Base-by-base conservation (phyloP, 306 rosid genomes). In the Oemleria cerasiformis region DNA sequence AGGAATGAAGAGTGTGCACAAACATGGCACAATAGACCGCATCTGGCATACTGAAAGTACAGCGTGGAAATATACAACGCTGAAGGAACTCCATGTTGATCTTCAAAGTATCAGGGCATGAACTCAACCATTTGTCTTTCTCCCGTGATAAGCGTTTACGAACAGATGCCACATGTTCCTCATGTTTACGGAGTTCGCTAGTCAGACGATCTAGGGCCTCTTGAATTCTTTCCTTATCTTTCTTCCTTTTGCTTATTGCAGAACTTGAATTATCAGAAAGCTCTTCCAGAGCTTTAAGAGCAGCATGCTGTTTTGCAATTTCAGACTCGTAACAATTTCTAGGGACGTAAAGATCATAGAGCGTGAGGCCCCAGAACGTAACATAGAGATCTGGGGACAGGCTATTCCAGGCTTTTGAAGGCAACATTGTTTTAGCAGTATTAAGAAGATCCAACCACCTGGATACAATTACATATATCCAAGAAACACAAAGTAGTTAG, bases 41-140 rank as follows among this genome's bases (percentile, higher is more conserved):
- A 79, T 94, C 99, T 30, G 99, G 92, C 97, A 91, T 94, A 67
- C 99, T 94, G 92, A 94, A 94, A 73, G 99, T 91, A 76, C 99
- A 94, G 70, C 99, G 99, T 44, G 99, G 99, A 65, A 94, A 94
- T 68, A 94, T 91, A 79, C 99, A 94, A 49, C 97, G 96, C 85
- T 94, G 99, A 86, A 94, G 99, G 81, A 94, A 94, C 79, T 94
- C 99, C 97, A 91, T 91, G 79, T 94, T 94, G 83, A 94, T 94
- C 90, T 94, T 94, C 41, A 90, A 78, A 70, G 97, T 91, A 82
- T 94, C 99, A 75, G 91, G 99, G 80, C 99, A 94, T 50, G 92
- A 91, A 84, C 96, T 91, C 79, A 90, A 84, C 99, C 99, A 94
- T 65, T 81, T 91, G 81, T 94, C 97, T 75, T 94, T 94, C 76